phyloP scores from a whole-genome alignment of 306 rosid genomes.

The Prunus campanulata region DNA sequence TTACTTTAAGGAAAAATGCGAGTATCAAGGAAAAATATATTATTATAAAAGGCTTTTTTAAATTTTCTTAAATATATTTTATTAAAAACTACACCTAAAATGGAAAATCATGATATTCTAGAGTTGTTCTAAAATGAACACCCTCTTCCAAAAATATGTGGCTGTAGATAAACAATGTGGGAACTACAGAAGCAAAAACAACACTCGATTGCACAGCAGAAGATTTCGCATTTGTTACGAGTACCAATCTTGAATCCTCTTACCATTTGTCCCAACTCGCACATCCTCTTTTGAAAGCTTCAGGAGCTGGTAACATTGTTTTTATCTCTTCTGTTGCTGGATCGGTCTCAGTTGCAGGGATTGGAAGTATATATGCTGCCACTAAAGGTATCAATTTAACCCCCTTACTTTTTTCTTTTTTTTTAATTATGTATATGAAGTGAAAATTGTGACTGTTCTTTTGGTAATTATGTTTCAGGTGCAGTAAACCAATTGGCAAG shows the following conservation, averaged over 20 bases:
- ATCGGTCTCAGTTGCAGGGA: not conserved
- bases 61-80: no score
- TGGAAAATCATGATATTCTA: no score
- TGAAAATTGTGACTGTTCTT: no score
- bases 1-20: no score
- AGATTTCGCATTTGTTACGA: constrained; percentile 30
- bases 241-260: constrained; percentile 37
- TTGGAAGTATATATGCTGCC: constrained; percentile 20
- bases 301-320: constrained; percentile 34
- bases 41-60: no score
- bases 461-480: constrained; percentile 23
- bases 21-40: no score
- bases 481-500: constrained; percentile 48
- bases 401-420: no score
- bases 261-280: constrained; percentile 46
- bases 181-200: not conserved
- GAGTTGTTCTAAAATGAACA: no score
- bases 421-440: no score
- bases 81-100: no score
- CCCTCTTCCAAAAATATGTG: not conserved
- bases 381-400: constrained; percentile 32
- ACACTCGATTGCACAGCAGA: constrained; percentile 26
- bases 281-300: constrained; percentile 44
- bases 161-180: constrained; percentile 45
- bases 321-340: constrained; percentile 37